A percentile compares a stretch with the other conserved stretches of the same genome.
Conservation (phyloP, 192 early-diverging fungal species). For the Backusella liffmaniae region DNA sequence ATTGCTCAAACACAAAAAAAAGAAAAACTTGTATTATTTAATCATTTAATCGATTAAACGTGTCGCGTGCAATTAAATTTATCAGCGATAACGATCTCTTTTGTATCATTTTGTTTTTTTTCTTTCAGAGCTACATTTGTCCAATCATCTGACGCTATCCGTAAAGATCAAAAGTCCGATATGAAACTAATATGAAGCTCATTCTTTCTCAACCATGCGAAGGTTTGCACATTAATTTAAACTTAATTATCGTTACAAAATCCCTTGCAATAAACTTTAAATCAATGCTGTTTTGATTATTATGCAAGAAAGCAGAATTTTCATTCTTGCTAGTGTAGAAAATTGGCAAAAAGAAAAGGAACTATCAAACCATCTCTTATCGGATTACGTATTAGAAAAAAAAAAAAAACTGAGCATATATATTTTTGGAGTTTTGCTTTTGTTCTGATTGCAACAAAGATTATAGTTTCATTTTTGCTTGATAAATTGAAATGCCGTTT, state of each 20-base stretch:
- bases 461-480: background rate
- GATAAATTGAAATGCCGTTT: background rate
- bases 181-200: background rate
- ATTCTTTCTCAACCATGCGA: background rate
- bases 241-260: too few relatives aligned
- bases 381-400: background rate
- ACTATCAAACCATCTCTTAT: background rate
- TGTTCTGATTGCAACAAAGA: background rate
- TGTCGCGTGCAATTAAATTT: conserved; percentile 1
- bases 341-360: too few relatives aligned
- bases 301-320: too few relatives aligned
- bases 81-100: background rate
- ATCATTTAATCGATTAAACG: background rate
- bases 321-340: too few relatives aligned
- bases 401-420: background rate
- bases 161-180: conserved; percentile 2
- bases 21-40: background rate
- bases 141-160: conserved; percentile 2
- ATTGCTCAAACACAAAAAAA: background rate
- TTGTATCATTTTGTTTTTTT: background rate
- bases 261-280: too few relatives aligned
- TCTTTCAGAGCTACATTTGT: background rate
- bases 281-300: too few relatives aligned
- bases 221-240: too few relatives aligned
- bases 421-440: background rate